These are phyloP conservation scores for Clitopilus passeckerianus DNA, from an alignment of 768 basidiomycete genomes.

Conservation along the genomic window DNA sequence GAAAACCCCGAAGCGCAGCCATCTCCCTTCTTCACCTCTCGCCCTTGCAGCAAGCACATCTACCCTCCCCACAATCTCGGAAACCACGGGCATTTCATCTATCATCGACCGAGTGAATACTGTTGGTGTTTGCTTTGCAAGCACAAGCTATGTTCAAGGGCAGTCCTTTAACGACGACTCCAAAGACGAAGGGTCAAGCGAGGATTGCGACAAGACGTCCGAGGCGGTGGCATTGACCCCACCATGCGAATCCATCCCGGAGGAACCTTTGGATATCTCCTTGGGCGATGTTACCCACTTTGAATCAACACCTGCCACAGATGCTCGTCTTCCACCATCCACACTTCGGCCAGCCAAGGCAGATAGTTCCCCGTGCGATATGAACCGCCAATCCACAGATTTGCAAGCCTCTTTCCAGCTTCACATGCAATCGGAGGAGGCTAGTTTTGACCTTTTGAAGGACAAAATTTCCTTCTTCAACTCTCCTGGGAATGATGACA, in stretches of 20 bases:
- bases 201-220: background rate
- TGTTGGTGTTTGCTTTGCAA: conserved; percentile 14
- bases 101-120: conserved; percentile 15
- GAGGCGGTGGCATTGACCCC: conserved; percentile 15
- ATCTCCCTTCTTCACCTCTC: conserved; percentile 9
- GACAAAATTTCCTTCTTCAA: conserved; percentile 46
- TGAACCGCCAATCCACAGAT: conserved; percentile 38
- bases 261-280: background rate
- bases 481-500: conserved; percentile 22
- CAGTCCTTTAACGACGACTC: background rate
- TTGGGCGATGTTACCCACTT: background rate
- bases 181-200: background rate
- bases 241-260: background rate
- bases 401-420: conserved; percentile 43
- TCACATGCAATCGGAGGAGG: conserved; percentile 38
- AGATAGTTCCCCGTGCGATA: conserved; percentile 15
- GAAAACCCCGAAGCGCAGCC: conserved; percentile 21
- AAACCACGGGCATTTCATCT: conserved; percentile 8
- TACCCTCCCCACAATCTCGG: conserved; percentile 4
- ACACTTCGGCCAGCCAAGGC: conserved; percentile 21
- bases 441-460: conserved; percentile 46
- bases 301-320: conserved; percentile 11
- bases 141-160: background rate
- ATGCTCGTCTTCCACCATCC: conserved; percentile 14
- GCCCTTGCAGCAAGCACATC: conserved; percentile 14